Base-by-base conservation (phyloP, 2,329 filamentous ascomycete genomes). In the Cercospora beticola region DNA sequence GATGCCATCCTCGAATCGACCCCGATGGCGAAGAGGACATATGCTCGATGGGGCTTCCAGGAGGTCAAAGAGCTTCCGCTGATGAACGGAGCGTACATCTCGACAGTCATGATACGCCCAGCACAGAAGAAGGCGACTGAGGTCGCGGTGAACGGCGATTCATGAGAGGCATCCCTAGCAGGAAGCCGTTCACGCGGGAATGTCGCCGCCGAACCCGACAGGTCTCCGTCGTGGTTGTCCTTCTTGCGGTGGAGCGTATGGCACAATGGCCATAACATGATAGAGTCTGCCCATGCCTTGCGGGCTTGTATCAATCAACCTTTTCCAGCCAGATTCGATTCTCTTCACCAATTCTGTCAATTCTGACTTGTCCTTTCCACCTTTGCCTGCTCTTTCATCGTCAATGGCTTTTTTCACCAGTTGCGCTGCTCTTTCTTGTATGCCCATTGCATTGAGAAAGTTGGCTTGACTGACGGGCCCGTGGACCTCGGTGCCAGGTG, bases 271-370 rank as follows among this genome's bases (percentile, higher is more conserved):
- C 85, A 99, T 86, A 26, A 89, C 94, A 82, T 98, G 97, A 79
- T 99, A 99, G 23, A 97, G 83, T 82, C 90, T 94, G 0, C 95
- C 95, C 95, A 99, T 99, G 0, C 93, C 94, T 62, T 88, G 89
- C 1, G 89, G 90, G 0, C 92, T 90, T 52, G 88, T 85, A 79
- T 97, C 94, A n/a, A 97, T 88, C 62, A 99, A 82, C 70, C 95
- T 85, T 81, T 88, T 90, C 88, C 93, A 96, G 0, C 91, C 90
- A 70, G 84, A 87, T 72, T 93, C 88, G 33, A 97, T 84, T 62
- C 88, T 87, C 72, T 83, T 84, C 31, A 82, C 86, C 71, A 84
- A 85, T 68, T 86, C 83, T 43, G 84, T 78, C 18, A 79, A 68
- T 65, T 78, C 77, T 8, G 66, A 70, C 81, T 73, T 78, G 52